Evolutionary conservation across 257 asterid species (phyloP).

Genomic region (Leptodermis oblonga): DNA sequence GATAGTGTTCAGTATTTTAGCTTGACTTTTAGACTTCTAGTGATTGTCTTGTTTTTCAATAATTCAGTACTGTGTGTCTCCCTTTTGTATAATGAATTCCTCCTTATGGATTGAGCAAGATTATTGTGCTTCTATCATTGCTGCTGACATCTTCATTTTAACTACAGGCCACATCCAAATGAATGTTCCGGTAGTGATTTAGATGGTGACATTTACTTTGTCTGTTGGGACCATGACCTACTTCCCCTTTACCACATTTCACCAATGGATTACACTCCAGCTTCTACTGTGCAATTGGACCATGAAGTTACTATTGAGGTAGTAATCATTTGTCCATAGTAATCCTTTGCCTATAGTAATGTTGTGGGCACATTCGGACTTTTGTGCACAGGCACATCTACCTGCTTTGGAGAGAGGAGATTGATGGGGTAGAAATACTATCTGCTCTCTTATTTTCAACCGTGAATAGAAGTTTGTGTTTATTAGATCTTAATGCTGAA

Average conservation of each 20-base stretch:
- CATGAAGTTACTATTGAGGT: conserved; percentile 85
- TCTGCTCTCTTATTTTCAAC: not conserved
- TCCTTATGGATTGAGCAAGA: no score
- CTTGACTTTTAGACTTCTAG: not conserved
- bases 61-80: no score
- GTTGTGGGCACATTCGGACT: not conserved
- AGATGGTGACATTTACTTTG: conserved; percentile 96
- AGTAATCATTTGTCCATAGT: not conserved
- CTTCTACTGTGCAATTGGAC: conserved; percentile 47
- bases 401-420: not conserved
- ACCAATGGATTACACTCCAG: conserved; percentile 76
- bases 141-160: not conserved
- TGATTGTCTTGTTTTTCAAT: no score
- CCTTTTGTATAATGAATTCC: no score
- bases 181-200: conserved; percentile 98
- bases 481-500: no score
- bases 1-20: not conserved
- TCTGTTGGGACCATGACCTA: conserved; percentile 81
- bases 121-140: not conserved
- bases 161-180: conserved; percentile 84
- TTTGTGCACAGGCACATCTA: not conserved
- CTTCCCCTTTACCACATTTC: conserved; percentile 43
- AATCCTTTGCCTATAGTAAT: no score
- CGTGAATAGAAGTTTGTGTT: not conserved
- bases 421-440: not conserved